Percentiles rank a stretch among this genome's conserved stretches.
Evolutionary conservation across 108 stramenopile species (phyloP).

Genomic region (Cyclotella sp.): DNA sequence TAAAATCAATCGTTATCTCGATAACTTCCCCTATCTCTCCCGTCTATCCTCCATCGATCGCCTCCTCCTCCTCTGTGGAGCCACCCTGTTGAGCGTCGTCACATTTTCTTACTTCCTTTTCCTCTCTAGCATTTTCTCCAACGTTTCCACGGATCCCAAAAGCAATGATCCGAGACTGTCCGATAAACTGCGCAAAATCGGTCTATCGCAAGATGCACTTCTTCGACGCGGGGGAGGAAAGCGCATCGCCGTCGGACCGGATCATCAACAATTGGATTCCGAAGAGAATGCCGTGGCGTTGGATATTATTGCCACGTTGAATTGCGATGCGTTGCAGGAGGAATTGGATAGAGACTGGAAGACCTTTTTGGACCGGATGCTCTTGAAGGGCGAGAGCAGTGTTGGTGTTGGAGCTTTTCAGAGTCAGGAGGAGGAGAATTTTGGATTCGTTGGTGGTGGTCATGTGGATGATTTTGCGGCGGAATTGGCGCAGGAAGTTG

Average conservation of each 20-base stretch:
- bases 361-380: conserved; percentile 27
- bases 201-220: conserved; percentile 40
- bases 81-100: conserved; percentile 20
- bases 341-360: conserved; percentile 54
- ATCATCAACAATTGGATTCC: conserved; percentile 32
- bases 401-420: neutral
- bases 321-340: conserved; percentile 66
- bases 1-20: conserved; percentile 18
- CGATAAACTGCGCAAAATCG: conserved; percentile 32
- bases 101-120: conserved; percentile 48
- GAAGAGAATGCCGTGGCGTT: conserved; percentile 73
- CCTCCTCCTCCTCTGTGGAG: conserved; percentile 35
- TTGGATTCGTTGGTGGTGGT: conserved; percentile 24
- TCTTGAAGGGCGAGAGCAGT: conserved; percentile 12
- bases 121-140: conserved; percentile 34
- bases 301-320: conserved; percentile 63
- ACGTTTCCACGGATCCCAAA: neutral
- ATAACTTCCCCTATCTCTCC: conserved; percentile 32
- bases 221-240: conserved; percentile 52
- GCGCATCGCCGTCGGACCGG: conserved; percentile 39
- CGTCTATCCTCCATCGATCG: conserved; percentile 48
- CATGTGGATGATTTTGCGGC: conserved; percentile 39
- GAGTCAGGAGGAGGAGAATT: conserved; percentile 17
- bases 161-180: conserved; percentile 41
- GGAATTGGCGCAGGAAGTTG: conserved; percentile 29